A percentile compares a stretch with the other conserved stretches of the same genome.
phyloP scores from a whole-genome alignment of 306 rosid species.

The Rubus parviflorus region DNA sequence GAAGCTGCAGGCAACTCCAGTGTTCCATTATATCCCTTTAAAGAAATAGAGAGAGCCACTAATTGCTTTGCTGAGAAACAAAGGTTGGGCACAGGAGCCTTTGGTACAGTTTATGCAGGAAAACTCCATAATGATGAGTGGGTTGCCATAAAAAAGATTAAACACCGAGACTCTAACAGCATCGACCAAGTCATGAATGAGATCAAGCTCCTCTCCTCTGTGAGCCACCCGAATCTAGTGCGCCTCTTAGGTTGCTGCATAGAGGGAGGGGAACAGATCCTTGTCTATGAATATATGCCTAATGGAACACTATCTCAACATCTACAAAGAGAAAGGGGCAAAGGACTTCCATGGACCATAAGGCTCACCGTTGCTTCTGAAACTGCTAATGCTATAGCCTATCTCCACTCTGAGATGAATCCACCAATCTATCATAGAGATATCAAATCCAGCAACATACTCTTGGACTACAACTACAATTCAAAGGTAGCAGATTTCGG shows the following conservation, averaged over 20 bases:
- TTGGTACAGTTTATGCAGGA: conserved; percentile 89
- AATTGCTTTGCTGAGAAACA: conserved; percentile 70
- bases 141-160: conserved; percentile 87
- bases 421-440: conserved; percentile 98
- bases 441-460: conserved; percentile 89
- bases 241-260: conserved; percentile 95
- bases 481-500: conserved; percentile 99
- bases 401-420: conserved; percentile 80
- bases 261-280: conserved; percentile 88
- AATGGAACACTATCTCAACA: conserved; percentile 88
- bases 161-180: conserved; percentile 73
- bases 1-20: conserved; percentile 88
- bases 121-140: conserved; percentile 69
- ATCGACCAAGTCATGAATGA: conserved; percentile 95
- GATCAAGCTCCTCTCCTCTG: conserved; percentile 89
- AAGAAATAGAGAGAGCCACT: conserved; percentile 79
- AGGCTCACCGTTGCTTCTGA: conserved; percentile 85
- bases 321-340: conserved; percentile 68
- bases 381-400: conserved; percentile 86
- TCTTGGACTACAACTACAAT: conserved; percentile 71
- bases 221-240: conserved; percentile 91
- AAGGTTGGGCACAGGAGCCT: conserved; percentile 91
- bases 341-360: conserved; percentile 84
- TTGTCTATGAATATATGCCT: conserved; percentile 88
- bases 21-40: conserved; percentile 70